Conservation (phyloP, 768 basidiomycete genomes). For the Suillus ampliporus region DNA sequence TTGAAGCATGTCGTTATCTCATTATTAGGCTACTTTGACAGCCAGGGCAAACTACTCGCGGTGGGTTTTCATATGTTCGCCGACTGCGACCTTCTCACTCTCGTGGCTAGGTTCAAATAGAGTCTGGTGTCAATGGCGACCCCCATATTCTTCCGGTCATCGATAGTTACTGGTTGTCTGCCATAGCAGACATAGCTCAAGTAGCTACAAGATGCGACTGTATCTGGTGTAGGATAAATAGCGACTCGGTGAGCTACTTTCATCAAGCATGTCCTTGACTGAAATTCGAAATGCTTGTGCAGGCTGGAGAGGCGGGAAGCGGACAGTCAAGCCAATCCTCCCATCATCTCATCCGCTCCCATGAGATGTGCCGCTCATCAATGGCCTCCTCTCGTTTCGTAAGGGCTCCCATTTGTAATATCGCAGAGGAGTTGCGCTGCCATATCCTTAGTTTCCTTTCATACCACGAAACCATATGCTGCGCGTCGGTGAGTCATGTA, state of each 20-base stretch:
- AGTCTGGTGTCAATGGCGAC: neutral
- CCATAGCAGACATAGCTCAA: conserved; percentile 12
- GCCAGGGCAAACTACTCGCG: neutral
- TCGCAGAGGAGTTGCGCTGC: no score
- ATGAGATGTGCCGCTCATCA: neutral
- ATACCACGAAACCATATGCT: no score
- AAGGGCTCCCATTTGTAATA: no score
- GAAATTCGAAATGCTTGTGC: conserved; percentile 11
- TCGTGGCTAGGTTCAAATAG: neutral
- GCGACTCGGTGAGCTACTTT: conserved; percentile 12
- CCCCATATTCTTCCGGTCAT: neutral
- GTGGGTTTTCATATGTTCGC: no score
- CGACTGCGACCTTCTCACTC: neutral
- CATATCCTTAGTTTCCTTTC: no score
- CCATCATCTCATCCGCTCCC: neutral
- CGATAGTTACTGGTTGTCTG: conserved; percentile 13
- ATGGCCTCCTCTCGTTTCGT: conserved; percentile 18
- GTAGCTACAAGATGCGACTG: conserved; percentile 10
- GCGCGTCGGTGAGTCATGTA: no score
- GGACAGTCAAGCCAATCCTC: neutral
- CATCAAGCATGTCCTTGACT: neutral
- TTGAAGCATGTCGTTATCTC: conserved; percentile 15
- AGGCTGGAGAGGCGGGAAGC: conserved; percentile 14
- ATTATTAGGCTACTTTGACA: neutral
- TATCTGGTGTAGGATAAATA: conserved; percentile 5